Evolutionary conservation across 2,329 filamentous ascomycete species (phyloP), one percentile per base, ranked within the genome.

Genomic region (Ophiostoma triangulosporum): DNA sequence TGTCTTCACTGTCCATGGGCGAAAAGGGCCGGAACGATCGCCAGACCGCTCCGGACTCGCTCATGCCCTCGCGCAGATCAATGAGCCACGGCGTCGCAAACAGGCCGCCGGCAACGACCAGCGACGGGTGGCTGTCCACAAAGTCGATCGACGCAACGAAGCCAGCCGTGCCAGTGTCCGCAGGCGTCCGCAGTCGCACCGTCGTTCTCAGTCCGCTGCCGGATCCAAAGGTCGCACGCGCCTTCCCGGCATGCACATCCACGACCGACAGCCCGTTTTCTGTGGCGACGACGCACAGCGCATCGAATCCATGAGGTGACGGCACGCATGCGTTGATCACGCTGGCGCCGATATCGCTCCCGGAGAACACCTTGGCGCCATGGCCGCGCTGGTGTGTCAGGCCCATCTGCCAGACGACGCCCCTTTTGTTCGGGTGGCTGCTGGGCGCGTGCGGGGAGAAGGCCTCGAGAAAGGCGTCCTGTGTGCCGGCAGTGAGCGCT

Each of bases 71-170:
- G 33, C 77, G 72, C 43, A 70, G 55, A 58, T 80, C 77, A 5
- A 69, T 66, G 1, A 70, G 58, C 65, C 69, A 70, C 5, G 81
- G 64, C 1, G 63, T 60, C 1, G 73, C 67, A n/a, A 69, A 67
- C 3, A 57, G 72, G 3, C 73, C 73, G 33, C 77, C 79, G 0
- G 75, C 73, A 31, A 76, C 64, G 14, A 80, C 57, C 2, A 80
- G 59, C 12, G 71, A 64, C 12, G 69, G 69, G 48, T 73, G 56
- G 43, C 33, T 46, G 14, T 55, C 27, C n/a, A 54, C 53, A 31
- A 56, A 60, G 43, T 58, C 60, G n/a, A 55, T 50, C 27, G 53
- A 48, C 17, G 46, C 20, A 7, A 48, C 29, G n/a, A 20, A 31
- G 5, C 9, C 27, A n/a, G n/a, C n/a, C n/a, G n/a, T n/a, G n/a